Conservation (phyloP, 176 grass and related monocot species). For the Lolium multiflorum region DNA sequence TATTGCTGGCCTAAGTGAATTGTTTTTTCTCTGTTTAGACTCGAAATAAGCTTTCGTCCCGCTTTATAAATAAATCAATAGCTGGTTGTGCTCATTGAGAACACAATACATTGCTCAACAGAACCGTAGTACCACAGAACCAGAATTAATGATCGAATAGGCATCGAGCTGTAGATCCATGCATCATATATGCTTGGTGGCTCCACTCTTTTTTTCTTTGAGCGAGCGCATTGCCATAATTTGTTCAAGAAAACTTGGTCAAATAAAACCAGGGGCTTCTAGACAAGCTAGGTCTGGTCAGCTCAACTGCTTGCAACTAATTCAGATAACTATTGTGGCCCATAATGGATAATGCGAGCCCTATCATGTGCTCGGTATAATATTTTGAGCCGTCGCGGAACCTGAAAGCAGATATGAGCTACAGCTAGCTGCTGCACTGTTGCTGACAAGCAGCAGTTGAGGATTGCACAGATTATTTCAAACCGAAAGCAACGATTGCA, state of each 20-base stretch:
- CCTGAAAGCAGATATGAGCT: neutral
- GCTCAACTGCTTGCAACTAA: slow-evolving; percentile 27
- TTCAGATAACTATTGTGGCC: neutral
- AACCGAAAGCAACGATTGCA: neutral
- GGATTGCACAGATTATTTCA: neutral
- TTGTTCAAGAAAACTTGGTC: neutral
- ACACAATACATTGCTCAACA: neutral
- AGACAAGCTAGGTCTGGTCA: slow-evolving; percentile 12
- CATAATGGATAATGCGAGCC: slow-evolving; percentile 16
- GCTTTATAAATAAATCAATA: too few relatives aligned
- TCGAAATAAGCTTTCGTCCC: too few relatives aligned
- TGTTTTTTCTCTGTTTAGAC: too few relatives aligned
- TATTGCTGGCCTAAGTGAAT: too few relatives aligned
- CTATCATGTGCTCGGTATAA: neutral
- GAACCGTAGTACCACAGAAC: neutral
- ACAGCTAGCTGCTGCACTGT: neutral
- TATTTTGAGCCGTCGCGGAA: neutral
- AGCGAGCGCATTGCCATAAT: neutral
- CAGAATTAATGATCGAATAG: neutral
- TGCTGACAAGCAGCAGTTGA: slow-evolving; percentile 2
- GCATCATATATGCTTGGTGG: neutral
- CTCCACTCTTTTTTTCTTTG: neutral
- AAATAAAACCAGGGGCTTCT: neutral
- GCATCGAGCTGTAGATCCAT: neutral
- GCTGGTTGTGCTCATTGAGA: too few relatives aligned